Evolutionary conservation across 2,329 filamentous ascomycete species (phyloP), one percentile per base, ranked within the genome.

Genomic region (Neopestalotiopsis rosae): DNA sequence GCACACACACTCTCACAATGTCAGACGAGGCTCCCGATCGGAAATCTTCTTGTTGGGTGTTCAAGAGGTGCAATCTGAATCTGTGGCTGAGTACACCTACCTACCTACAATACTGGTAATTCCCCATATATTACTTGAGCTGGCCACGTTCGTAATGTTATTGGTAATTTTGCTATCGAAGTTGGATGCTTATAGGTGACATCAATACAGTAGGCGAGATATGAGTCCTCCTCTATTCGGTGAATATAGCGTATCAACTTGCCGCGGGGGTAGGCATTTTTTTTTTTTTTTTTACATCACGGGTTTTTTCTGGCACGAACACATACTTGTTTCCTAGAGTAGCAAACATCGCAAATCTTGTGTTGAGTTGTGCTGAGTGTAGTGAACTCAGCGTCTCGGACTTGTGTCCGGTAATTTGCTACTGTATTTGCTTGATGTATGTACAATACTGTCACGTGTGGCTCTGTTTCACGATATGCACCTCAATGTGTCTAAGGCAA

Each of bases 381-480:
- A 17, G 7, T 17, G 17, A n/a, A 17, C n/a, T 52, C 45, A 52
- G 45, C 45, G 45, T 52, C 45, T 52, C 45, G 45, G 45, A 52
- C 45, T 52, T 52, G n/a, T 20, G 45, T 52, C 45, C 45, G 45
- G 45, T 52, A 17, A 52, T 52, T 52, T 52, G 45, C 45, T 52
- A 52, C n/a, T 28, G 24, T 28, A 28, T 28, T 20, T 24, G 20
- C n/a, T 7, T 17, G 17, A 17, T 52, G 45, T 38, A 38, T 10
- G 10, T 7, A 38, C 45, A 52, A 40, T 17, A 40, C 30, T 40
- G 30, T 62, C 59, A 62, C 59, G 59, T 62, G 59, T 62, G 59
- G 59, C 59, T 62, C 34, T 62, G 59, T 62, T 62, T 62, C 59
- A 40, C 32, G 59, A 62, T 62, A 62, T 62, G 59, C 59, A 62